phyloP scores from a whole-genome alignment of 768 basidiomycete genomes.

The Tricholoma flavovirens region DNA sequence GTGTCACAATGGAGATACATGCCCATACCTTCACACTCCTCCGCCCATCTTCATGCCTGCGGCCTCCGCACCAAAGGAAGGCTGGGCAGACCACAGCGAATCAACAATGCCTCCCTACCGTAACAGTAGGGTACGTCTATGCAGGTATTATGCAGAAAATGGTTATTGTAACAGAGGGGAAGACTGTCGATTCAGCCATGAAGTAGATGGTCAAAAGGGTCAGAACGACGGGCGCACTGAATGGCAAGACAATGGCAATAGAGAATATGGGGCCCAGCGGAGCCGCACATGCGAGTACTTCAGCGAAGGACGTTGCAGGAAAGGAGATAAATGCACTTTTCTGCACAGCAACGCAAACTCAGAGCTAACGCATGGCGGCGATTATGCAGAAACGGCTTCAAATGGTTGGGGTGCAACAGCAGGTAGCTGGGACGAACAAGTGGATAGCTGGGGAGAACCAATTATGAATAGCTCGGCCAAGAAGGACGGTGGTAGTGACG shows the following conservation, averaged over 20 bases:
- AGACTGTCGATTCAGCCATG: constrained; percentile 9
- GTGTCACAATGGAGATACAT: constrained; percentile 33
- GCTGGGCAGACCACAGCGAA: background rate
- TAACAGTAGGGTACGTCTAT: constrained; percentile 9
- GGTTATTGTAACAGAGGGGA: constrained; percentile 12
- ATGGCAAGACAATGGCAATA: background rate
- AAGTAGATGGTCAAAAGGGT: background rate
- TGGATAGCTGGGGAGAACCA: background rate
- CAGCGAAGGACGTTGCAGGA: constrained; percentile 9
- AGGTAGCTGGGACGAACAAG: constrained; percentile 6
- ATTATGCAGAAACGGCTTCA: constrained; percentile 5
- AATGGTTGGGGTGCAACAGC: background rate
- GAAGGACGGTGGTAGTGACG: background rate
- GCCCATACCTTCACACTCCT: constrained; percentile 30
- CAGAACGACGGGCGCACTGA: background rate
- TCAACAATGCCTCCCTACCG: background rate
- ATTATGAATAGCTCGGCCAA: background rate
- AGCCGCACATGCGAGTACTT: constrained; percentile 14
- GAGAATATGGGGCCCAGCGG: background rate
- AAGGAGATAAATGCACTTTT: constrained; percentile 9
- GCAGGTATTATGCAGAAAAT: constrained; percentile 17
- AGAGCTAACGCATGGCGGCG: constrained; percentile 9
- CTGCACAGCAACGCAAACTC: constrained; percentile 1
- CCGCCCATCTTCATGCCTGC: constrained; percentile 7
- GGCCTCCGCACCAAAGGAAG: background rate